Evolutionary conservation across 2,329 filamentous ascomycete genomes (phyloP), one percentile per base, ranked within the genome.

Genomic region (Teratosphaeria nubilosa): DNA sequence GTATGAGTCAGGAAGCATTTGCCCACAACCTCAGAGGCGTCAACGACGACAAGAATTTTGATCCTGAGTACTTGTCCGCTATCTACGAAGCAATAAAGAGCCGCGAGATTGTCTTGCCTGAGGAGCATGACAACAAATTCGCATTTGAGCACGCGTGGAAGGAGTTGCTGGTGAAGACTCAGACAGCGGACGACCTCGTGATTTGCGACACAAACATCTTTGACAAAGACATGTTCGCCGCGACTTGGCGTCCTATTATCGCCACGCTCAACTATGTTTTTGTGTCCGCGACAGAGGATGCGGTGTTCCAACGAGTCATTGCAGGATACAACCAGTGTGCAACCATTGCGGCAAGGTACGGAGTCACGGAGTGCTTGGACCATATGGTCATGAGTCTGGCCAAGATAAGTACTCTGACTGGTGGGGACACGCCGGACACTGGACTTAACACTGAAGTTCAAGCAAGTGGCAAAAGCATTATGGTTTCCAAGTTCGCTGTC

Each of bases 91-190:
- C 90, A 0, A 99, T 99, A 76, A 90, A 87, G 70, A 85, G 84
- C 20, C 90, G 94, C 64, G 94, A 99, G 73, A 99, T 99, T 62
- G 96, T 99, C 63, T 77, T 99, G 24, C 94, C 94, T 0, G 94
- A 97, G 64, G 94, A 99, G 73, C 94, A 97, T 71, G 91, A 96
- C 70, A 96, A 96, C 72, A 88, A 92, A 71, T 88, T 96, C 75
- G 91, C 91, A 1, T 97, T 97, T 69, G 92, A 97, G 71, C 94
- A 95, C 73, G 92, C 94, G 1, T 99, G 94, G 94, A 92, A 92
- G 71, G 94, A 99, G 72, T 77, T 99, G 11, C 77, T 97, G 48
- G 76, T 91, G 63, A 97, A 97, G 75, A 87, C 91, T 0, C 85
- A 88, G 63, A 83, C 84, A 6, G 84, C 90, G 0, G 86, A 87